Conservation (phyloP, 1,139 yeast genomes). For the Scheffersomyces segobiensis region DNA sequence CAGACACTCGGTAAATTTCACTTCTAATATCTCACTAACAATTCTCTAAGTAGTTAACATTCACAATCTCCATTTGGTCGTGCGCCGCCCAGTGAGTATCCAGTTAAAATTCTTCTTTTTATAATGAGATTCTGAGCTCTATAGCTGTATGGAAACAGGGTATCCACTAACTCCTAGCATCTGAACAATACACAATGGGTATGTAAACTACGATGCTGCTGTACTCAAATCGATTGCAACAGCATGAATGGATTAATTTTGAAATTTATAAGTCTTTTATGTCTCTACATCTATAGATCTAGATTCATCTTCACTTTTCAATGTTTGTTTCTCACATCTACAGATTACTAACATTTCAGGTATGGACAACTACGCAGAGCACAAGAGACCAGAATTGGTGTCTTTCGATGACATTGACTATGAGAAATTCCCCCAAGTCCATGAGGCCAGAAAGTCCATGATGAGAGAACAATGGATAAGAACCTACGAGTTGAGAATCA, state of each 20-base stretch:
- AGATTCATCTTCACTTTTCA: neutral
- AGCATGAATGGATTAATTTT: neutral
- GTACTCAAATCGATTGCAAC: neutral
- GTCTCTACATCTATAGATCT: neutral
- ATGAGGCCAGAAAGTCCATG: conserved; percentile 74
- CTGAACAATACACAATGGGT: conserved; percentile 5
- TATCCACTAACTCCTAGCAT: neutral
- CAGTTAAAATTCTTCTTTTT: conserved; percentile 24
- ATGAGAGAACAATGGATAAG: conserved; percentile 81
- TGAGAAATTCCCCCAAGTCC: conserved; percentile 61
- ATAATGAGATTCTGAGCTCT: conserved; percentile 6
- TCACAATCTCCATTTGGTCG: neutral
- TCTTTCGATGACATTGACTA: conserved; percentile 85
- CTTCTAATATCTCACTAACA: neutral
- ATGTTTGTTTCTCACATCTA: neutral
- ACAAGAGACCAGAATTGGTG: conserved; percentile 70
- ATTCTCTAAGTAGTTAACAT: neutral
- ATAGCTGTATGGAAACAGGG: neutral
- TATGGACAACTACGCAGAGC: conserved; percentile 46
- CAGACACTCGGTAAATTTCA: neutral
- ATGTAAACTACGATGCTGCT: conserved; percentile 1
- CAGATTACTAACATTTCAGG: conserved; percentile 22
- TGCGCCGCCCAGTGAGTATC: conserved; percentile 10
- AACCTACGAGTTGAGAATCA: conserved; percentile 63
- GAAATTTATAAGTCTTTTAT: neutral